Percentiles rank a stretch among this genome's conserved stretches.
phyloP scores from a whole-genome alignment of 805 yeast species.

The Torulaspora franciscae region DNA sequence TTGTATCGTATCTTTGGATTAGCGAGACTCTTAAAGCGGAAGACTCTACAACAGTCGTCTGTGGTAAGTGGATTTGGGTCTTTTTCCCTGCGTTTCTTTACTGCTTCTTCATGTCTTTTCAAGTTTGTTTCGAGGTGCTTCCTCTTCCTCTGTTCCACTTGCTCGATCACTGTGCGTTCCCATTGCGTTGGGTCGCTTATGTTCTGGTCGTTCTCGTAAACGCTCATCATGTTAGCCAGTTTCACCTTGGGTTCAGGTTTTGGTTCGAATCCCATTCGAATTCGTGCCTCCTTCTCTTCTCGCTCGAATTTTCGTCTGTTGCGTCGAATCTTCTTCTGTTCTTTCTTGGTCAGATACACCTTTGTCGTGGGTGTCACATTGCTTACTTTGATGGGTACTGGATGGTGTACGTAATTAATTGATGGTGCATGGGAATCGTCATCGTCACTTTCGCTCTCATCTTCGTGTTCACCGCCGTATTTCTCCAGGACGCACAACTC shows the following conservation, averaged over 20 bases:
- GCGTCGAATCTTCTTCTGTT: conserved; percentile 65
- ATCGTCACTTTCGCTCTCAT: conserved; percentile 28
- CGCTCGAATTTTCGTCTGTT: conserved; percentile 59
- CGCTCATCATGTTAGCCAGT: conserved; percentile 78
- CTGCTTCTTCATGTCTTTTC: conserved; percentile 43
- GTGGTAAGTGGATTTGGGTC: neutral
- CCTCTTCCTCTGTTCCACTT: conserved; percentile 56
- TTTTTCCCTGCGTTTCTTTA: conserved; percentile 12
- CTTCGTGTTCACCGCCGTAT: conserved; percentile 35
- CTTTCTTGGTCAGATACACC: conserved; percentile 68
- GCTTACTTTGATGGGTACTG: conserved; percentile 57
- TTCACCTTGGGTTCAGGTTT: conserved; percentile 89
- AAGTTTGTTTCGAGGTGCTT: conserved; percentile 59
- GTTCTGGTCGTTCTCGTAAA: conserved; percentile 71
- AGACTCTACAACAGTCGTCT: conserved; percentile 43
- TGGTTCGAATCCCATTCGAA: conserved; percentile 74
- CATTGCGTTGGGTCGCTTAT: conserved; percentile 84
- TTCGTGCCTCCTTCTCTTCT: conserved; percentile 70
- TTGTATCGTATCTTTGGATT: conserved; percentile 69
- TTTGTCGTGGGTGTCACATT: conserved; percentile 41
- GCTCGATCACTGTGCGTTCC: conserved; percentile 64
- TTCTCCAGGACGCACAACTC: conserved; percentile 34
- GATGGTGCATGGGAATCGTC: conserved; percentile 43
- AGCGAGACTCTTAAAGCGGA: conserved; percentile 47
- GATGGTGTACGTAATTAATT: conserved; percentile 76